Evolutionary conservation across 257 asterid species (phyloP).

Genomic region (Nicotiana obtusifolia): DNA sequence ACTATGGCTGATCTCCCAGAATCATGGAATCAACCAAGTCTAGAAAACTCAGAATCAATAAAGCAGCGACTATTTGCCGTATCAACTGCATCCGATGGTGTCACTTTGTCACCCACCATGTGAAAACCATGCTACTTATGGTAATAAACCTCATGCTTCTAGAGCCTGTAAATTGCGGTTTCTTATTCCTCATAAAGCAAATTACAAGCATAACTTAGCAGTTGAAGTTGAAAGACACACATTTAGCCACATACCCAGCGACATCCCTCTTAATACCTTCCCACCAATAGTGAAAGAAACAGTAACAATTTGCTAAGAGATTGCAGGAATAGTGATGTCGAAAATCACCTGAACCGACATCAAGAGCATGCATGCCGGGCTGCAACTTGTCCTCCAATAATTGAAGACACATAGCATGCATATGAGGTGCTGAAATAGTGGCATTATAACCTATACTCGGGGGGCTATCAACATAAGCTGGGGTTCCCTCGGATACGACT

Average conservation of each 20-base stretch:
- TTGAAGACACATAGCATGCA: conserved; percentile 95
- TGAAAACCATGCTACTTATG: background rate
- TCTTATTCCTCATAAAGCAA: background rate
- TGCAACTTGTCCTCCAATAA: conserved; percentile 74
- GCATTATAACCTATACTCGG: conserved; percentile 82
- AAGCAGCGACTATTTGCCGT: background rate
- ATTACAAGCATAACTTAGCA: background rate
- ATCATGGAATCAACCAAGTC: background rate
- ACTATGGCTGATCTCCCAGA: background rate
- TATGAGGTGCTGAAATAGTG: conserved; percentile 95
- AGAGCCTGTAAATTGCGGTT: background rate
- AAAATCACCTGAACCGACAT: conserved; percentile 77
- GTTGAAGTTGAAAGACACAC: background rate
- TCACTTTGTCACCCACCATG: background rate
- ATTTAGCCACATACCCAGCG: too few relatives aligned
- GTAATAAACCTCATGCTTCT: background rate
- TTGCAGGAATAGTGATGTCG: background rate
- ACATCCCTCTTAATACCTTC: too few relatives aligned
- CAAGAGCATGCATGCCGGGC: conserved; percentile 89
- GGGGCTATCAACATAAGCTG: conserved; percentile 75
- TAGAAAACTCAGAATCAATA: background rate
- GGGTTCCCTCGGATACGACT: conserved; percentile 74
- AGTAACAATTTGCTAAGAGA: too few relatives aligned
- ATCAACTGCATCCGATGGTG: background rate
- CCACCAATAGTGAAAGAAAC: background rate